Evolutionary conservation across 306 rosid species (phyloP).

Genomic region (Lagenaria siceraria): DNA sequence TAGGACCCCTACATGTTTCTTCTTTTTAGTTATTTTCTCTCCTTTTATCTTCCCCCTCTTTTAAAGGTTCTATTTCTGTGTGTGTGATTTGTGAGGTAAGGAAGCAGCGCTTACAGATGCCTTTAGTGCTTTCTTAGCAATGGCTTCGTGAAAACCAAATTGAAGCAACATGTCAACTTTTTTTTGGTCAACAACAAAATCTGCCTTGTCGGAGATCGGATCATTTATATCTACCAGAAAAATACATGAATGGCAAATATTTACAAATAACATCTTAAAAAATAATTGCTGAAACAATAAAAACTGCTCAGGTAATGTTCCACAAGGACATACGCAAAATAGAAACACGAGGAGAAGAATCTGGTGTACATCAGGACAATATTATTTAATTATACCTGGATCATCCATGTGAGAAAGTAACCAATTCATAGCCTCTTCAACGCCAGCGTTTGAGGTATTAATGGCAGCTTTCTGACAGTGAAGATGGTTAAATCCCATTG

Average conservation of each 20-base stretch:
- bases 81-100: background rate
- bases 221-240: constrained; percentile 45
- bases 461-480: constrained; percentile 94
- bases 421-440: constrained; percentile 99
- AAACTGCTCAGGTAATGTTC: background rate
- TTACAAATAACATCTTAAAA: background rate
- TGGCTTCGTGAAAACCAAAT: constrained; percentile 83
- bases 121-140: constrained; percentile 67
- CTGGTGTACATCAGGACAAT: background rate
- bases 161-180: constrained; percentile 69
- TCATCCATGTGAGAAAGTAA: constrained; percentile 87
- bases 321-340: background rate
- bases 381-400: constrained; percentile 38
- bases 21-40: background rate
- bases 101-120: constrained; percentile 47
- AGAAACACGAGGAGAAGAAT: background rate
- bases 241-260: background rate
- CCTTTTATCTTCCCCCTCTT: background rate
- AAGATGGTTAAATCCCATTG: constrained; percentile 81
- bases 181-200: constrained; percentile 54
- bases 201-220: constrained; percentile 47
- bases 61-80: background rate
- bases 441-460: constrained; percentile 67
- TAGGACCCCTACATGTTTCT: background rate
- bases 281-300: constrained; percentile 7